Base-by-base conservation (phyloP, 202 grass and related monocot species). In the Setaria viridis region DNA sequence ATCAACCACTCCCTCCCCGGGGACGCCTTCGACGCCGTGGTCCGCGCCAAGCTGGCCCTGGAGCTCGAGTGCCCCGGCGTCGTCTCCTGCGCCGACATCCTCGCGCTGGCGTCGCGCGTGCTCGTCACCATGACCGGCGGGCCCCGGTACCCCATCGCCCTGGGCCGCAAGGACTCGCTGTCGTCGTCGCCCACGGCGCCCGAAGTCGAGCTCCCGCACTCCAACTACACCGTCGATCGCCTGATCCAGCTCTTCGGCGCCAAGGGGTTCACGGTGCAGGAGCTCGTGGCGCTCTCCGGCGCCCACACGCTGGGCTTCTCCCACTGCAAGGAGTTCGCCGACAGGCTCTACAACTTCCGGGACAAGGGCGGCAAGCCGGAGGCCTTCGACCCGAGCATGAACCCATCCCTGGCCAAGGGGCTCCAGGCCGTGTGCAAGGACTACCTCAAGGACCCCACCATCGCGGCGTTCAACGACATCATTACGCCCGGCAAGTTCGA, bases 401-500 rank as follows among this genome's bases (percentile, higher is more conserved):
- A 99, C 89, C 94, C 92, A 4, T 69, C 15, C 53, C 88, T 79
- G 58, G 94, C 92, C 32, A 77, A 58, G 85, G 92, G 86, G 25
- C 87, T 99, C 39, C 92, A 99, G 84, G 79, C 4, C 11, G 97
- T 92, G 33, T 99, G 94, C 84, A 80, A 78, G 85, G 87, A 90
- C 48, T 99, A 91, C 82, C 71, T 55, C 64, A 83, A 84, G 34
- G 94, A 94, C 85, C 82, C 77, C 0, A 97, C 92, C 71, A 84
- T 97, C 74, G 87, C 97, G 0, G 89, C 97, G 5, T 99, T 99
- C 89, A 99, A 97, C 80, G 97, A 99, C 90, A 78, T 99, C 76
- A 97, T 94, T 85, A 99, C 97, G 10, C 97, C 97, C 10, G 97
- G 93, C 33, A 99, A 97, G 82, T 99, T 97, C 81, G 92, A 99